These are phyloP conservation scores for Theileria luwenshuni DNA, from an alignment of 169 alveolate genomes.

Conservation along the genomic window DNA sequence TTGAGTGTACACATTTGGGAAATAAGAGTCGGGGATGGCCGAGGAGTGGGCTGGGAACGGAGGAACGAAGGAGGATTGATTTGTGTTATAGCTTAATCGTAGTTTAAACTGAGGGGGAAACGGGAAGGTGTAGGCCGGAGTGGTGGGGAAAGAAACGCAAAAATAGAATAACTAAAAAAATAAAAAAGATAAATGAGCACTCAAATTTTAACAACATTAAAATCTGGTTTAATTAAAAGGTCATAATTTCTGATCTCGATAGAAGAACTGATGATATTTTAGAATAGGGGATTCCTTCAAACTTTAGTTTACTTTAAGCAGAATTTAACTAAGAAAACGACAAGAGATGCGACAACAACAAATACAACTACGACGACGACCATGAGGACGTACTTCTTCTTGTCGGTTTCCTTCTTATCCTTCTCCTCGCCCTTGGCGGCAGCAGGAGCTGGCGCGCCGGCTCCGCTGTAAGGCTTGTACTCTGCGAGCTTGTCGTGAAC, in stretches of 20 bases:
- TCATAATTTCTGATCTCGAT: neutral
- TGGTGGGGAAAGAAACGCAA: neutral
- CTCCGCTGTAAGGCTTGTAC: too few species aligned
- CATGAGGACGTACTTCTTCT: conserved; percentile 26
- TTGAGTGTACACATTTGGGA: too few species aligned
- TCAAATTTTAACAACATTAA: too few species aligned
- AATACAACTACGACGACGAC: conserved; percentile 20
- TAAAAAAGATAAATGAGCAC: too few species aligned
- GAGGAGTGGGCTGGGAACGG: too few species aligned
- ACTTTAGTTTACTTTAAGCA: conserved; percentile 4
- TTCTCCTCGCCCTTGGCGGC: conserved; percentile 8
- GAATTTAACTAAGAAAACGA: conserved; percentile 19
- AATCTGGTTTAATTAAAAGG: neutral
- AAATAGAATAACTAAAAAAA: neutral
- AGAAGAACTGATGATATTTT: neutral
- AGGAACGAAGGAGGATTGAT: too few species aligned
- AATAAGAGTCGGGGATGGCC: too few species aligned
- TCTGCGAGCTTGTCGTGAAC: too few species aligned
- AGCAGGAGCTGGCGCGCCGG: too few species aligned
- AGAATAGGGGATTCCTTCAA: neutral
- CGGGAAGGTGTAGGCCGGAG: too few species aligned
- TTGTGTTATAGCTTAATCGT: too few species aligned
- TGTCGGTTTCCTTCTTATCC: conserved; percentile 11
- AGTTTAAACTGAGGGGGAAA: too few species aligned
- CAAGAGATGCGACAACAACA: conserved; percentile 28